Conservation (phyloP, 2,329 filamentous ascomycete species). For the Corynespora cassiicola region DNA sequence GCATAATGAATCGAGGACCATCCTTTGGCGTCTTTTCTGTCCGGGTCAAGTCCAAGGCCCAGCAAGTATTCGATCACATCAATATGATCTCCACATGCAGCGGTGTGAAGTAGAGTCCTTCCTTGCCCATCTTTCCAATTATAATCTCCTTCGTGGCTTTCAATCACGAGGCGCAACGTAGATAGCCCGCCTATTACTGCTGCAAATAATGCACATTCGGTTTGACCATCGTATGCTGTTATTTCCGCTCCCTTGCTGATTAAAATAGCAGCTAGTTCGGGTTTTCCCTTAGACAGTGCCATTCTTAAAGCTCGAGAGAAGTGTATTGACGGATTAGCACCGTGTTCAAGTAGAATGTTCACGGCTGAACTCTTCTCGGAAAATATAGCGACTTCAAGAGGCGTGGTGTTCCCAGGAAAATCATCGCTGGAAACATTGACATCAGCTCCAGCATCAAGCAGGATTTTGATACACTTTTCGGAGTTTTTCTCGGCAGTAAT, state of each 20-base stretch:
- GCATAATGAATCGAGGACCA: constrained; percentile 14
- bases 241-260: background rate
- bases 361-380: background rate
- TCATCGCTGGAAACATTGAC: no score
- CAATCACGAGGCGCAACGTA: constrained; percentile 2
- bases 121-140: constrained; percentile 2
- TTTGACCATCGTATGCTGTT: background rate
- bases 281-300: no score
- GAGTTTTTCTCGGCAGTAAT: background rate
- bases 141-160: background rate
- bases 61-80: constrained; percentile 8
- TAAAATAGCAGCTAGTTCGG: no score
- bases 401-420: background rate
- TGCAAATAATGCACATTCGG: background rate
- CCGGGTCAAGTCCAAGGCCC: constrained; percentile 4
- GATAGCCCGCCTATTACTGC: background rate
- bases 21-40: constrained; percentile 7
- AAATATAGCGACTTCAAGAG: background rate
- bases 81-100: background rate
- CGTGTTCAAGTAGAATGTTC: background rate
- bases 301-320: no score
- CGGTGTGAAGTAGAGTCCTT: constrained; percentile 10
- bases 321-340: no score
- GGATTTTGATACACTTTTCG: constrained; percentile 1
- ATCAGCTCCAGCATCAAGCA: constrained; percentile 5